phyloP scores from a whole-genome alignment of 2,329 filamentous ascomycete genomes.

The Eurotiales sp. region DNA sequence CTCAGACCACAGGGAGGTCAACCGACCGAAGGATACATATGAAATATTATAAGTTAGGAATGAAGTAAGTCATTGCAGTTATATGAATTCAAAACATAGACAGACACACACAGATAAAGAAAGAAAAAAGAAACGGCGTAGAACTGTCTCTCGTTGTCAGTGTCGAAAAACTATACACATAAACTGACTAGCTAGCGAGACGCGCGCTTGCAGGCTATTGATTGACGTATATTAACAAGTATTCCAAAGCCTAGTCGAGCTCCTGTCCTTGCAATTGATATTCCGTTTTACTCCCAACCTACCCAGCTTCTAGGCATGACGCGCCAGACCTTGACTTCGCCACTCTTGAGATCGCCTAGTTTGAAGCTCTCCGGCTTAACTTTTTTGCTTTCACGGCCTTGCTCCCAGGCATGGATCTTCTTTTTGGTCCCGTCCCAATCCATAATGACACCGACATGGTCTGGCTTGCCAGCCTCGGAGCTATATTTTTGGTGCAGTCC shows the following conservation, averaged over 20 bases:
- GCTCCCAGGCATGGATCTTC: constrained; percentile 93
- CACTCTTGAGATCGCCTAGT: constrained; percentile 83
- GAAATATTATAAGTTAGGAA: neutral
- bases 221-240: constrained; percentile 2
- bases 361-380: constrained; percentile 92
- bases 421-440: constrained; percentile 99
- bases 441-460: constrained; percentile 85
- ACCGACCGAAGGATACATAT: neutral
- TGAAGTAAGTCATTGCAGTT: constrained; percentile 4
- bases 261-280: no score
- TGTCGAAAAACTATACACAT: neutral
- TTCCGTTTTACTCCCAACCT: constrained; percentile 66
- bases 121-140: neutral
- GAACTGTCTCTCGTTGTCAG: neutral
- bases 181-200: no score
- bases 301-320: constrained; percentile 91
- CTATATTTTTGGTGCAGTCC: constrained; percentile 94
- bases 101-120: no score
- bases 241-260: no score
- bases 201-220: neutral
- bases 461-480: constrained; percentile 78
- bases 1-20: neutral
- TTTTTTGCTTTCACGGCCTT: constrained; percentile 89
- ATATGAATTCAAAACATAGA: neutral
- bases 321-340: constrained; percentile 96